These are phyloP conservation scores for Populus simonii DNA, from an alignment of 345 rosid genomes.

Conservation along the genomic window DNA sequence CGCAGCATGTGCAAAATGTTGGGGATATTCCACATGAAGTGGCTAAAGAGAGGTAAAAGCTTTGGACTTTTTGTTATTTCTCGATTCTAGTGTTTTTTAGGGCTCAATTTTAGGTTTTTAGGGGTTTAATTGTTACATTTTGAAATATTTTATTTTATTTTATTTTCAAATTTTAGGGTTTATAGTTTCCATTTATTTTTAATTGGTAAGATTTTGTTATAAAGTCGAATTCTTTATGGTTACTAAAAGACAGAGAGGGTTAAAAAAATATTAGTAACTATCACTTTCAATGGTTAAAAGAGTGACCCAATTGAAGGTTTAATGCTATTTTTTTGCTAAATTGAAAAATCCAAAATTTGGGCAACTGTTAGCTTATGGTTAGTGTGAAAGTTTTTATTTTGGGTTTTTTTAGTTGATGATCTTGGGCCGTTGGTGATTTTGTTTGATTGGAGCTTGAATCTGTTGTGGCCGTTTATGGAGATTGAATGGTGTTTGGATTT, in stretches of 20 bases:
- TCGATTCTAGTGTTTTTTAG: not conserved
- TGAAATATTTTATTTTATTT: too few relatives aligned
- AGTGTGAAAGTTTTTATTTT: not conserved
- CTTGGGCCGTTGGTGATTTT: not conserved
- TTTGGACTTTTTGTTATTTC: not conserved
- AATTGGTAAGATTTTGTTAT: too few relatives aligned
- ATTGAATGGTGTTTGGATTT: slow-evolving; percentile 3
- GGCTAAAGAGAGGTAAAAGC: slow-evolving; percentile 63
- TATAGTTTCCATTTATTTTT: not conserved
- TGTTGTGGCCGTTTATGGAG: not conserved
- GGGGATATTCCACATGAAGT: slow-evolving; percentile 24
- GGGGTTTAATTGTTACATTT: not conserved
- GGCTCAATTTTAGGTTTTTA: not conserved
- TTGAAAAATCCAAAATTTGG: not conserved
- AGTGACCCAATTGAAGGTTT: not conserved
- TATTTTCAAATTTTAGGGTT: not conserved
- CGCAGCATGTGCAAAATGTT: slow-evolving; percentile 28
- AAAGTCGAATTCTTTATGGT: not conserved
- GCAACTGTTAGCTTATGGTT: not conserved
- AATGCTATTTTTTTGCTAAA: not conserved
- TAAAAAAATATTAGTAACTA: not conserved
- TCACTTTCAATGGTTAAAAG: not conserved
- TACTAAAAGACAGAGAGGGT: not conserved
- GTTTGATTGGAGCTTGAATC: not conserved
- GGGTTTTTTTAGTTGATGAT: not conserved